Base-by-base conservation (phyloP, 2,329 filamentous ascomycete genomes). In the Ophiostoma sp. region DNA sequence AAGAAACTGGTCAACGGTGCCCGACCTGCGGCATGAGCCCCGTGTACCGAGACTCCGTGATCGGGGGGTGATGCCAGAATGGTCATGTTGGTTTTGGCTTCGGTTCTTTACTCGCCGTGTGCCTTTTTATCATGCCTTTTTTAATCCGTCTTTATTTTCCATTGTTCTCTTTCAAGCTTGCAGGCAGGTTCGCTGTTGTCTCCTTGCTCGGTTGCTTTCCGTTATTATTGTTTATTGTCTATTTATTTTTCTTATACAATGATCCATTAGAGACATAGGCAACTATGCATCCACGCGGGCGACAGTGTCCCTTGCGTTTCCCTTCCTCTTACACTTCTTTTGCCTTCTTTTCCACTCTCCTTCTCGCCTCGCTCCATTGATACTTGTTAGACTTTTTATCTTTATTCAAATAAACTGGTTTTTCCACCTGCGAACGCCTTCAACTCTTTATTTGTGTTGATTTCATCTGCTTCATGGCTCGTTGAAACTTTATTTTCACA, bases 21-120 rank as follows among this genome's bases (percentile, higher is more conserved):
- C 28, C 42, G 2, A 19, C 2, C 4, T 77, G 76, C 36, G 33
- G 55, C 5, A 77, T 75, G 76, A 50, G 55, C 12, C 69, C 73
- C 4, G 69, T 75, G 8, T 74, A 74, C 22, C 70, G 72, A 17
- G 25, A 50, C 11, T 48, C 66, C 5, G 68, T 42, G n/a, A 25
- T 4, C 5, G 25, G 50, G 17, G 17, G 45, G 3, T 33, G 25
- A 31, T 7, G 50, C 5, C n/a, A n/a, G 4, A 15, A 6, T 19
- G 7, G 12, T 7, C 28, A 7, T 11, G 6, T 64, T 15, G 2
- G 25, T 7, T 42, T 25, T 19, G 31, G 2, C 52, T 22, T 63
- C 22, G 2, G 7, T 33, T 19, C 19, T 17, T 33, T 33, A 33
- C 28, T 33, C 52, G 11, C 39, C 15, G 6, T 31, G 52, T 36